Conservation (phyloP, 2,329 filamentous ascomycete species). For the Malbranchea zuffiana region DNA sequence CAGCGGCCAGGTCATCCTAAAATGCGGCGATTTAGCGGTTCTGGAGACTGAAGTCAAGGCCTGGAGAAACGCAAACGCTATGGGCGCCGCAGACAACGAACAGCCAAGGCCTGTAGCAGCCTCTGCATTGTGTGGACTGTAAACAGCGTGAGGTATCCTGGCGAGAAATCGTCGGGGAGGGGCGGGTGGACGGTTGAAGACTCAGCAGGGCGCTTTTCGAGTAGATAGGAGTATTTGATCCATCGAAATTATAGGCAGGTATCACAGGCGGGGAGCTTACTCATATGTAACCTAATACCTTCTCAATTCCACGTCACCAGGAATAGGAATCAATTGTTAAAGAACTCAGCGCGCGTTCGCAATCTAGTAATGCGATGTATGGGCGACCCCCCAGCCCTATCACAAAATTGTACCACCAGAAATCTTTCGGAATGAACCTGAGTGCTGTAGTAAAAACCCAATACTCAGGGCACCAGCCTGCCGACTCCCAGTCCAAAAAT, state of each 20-base stretch:
- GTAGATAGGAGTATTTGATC: too few relatives aligned
- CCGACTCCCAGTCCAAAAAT: conserved; percentile 33
- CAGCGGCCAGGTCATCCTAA: conserved; percentile 1
- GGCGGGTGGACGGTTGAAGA: too few relatives aligned
- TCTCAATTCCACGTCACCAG: conserved; percentile 2
- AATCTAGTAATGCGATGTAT: conserved; percentile 6
- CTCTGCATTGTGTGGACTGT: conserved; percentile 6
- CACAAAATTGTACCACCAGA: conserved; percentile 8
- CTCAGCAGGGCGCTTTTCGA: too few relatives aligned
- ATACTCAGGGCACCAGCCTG: conserved; percentile 33
- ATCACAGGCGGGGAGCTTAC: too few relatives aligned
- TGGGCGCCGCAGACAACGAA: conserved; percentile 13
- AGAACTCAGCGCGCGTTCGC: conserved; percentile 3
- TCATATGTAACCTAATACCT: too few relatives aligned
- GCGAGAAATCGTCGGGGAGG: too few relatives aligned
- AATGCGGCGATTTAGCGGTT: conserved; percentile 8
- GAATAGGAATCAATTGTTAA: conserved; percentile 4
- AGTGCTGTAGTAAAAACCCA: conserved; percentile 25
- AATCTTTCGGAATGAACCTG: neutral
- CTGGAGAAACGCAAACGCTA: conserved; percentile 17
- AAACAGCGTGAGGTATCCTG: too few relatives aligned
- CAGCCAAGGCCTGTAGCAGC: conserved; percentile 15
- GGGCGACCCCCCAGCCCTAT: neutral
- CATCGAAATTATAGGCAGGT: too few relatives aligned
- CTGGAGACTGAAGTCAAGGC: conserved; percentile 17